Conservation (phyloP, 1,139 yeast genomes). For the Scheffersomyces lignicola region DNA sequence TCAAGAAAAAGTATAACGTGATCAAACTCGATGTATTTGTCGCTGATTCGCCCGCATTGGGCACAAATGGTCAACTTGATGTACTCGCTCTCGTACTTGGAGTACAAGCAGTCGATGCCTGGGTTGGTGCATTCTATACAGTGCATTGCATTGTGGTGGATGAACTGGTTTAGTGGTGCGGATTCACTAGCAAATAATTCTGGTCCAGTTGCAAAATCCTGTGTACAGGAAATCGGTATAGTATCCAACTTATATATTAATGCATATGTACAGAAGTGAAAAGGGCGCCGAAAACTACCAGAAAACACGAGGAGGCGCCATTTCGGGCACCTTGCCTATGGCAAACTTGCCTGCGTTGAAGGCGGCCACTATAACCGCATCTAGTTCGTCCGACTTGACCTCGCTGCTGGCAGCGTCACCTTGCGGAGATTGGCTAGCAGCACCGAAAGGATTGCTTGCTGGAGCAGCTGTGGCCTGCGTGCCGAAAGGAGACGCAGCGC, state of each 20-base stretch:
- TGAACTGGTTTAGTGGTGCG: constrained; percentile 3
- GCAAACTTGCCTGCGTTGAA: constrained; percentile 54
- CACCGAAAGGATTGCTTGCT: constrained; percentile 14
- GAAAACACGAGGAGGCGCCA: constrained; percentile 61
- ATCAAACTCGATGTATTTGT: constrained; percentile 90
- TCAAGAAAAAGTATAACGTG: constrained; percentile 82
- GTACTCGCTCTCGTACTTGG: constrained; percentile 73
- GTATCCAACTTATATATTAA: too few species aligned
- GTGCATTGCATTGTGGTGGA: constrained; percentile 51
- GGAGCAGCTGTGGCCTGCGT: constrained; percentile 7
- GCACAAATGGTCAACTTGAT: constrained; percentile 80
- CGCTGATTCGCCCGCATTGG: constrained; percentile 73
- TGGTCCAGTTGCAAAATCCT: not conserved
- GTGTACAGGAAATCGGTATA: too few species aligned
- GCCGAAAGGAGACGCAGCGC: constrained; percentile 6
- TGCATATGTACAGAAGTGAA: too few species aligned
- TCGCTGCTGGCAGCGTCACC: constrained; percentile 12
- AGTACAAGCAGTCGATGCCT: constrained; percentile 60
- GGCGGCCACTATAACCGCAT: constrained; percentile 42
- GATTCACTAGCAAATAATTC: not conserved
- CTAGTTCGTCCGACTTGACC: constrained; percentile 33
- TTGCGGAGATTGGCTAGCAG: constrained; percentile 5
- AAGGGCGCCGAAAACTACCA: too few species aligned
- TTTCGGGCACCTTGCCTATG: constrained; percentile 74
- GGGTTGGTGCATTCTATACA: constrained; percentile 84